Evolutionary conservation across 1,284 basidiomycete species (phyloP).

Genomic region (Malassezia vespertilionis): DNA sequence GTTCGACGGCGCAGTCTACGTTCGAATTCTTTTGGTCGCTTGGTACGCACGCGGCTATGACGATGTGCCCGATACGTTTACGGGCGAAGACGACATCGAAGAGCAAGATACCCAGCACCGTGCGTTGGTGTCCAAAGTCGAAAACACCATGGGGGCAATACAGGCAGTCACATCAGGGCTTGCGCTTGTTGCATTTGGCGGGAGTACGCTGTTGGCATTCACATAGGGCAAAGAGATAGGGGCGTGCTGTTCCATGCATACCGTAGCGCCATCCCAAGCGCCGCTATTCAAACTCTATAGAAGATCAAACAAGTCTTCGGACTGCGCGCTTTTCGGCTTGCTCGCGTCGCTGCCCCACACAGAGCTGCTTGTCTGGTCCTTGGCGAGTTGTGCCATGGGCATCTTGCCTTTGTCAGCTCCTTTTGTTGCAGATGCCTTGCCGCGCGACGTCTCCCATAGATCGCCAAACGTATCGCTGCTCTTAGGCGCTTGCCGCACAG

Average conservation of each 20-base stretch:
- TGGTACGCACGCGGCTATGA: not conserved
- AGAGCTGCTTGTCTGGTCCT: slow-evolving; percentile 28
- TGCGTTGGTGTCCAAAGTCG: not conserved
- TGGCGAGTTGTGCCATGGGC: slow-evolving; percentile 47
- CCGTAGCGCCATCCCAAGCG: no score
- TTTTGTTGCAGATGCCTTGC: slow-evolving; percentile 44
- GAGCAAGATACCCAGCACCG: not conserved
- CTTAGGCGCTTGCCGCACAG: not conserved
- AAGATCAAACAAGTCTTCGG: slow-evolving; percentile 17
- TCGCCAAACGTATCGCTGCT: slow-evolving; percentile 61
- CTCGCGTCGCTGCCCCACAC: slow-evolving; percentile 5
- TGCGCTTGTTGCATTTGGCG: not conserved
- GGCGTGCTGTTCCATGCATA: not conserved
- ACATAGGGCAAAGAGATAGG: no score
- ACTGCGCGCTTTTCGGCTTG: not conserved
- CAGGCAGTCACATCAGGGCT: not conserved
- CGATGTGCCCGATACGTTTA: not conserved
- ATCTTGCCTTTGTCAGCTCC: slow-evolving; percentile 28
- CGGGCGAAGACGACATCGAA: not conserved
- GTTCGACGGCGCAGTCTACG: slow-evolving; percentile 15
- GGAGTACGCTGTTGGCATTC: not conserved
- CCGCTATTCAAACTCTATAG: slow-evolving; percentile 9
- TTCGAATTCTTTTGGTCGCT: not conserved
- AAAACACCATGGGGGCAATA: no score
- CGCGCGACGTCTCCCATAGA: slow-evolving; percentile 74